Base-by-base conservation (phyloP, 768 basidiomycete species). In the Pholiota conissans region DNA sequence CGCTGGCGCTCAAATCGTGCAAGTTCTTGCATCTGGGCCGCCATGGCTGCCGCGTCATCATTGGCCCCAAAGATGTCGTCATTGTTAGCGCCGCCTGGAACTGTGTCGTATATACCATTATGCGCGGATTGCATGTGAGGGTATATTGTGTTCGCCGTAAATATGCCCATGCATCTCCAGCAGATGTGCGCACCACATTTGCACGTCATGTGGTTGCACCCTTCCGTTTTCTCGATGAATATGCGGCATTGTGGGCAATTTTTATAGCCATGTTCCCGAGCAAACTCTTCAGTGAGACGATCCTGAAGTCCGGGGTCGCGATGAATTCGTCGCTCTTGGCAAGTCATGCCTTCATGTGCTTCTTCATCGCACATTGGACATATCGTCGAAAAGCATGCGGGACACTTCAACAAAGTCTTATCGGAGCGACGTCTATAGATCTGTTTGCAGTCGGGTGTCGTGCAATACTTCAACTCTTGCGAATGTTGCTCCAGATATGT, bases 391-490 rank as follows among this genome's bases (percentile, higher is more conserved):
- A 82, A 78, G 64, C 84, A 86, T 9, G 82, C 80, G 6, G 82
- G 82, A 56, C 84, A 84, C 52, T 79, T 72, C 62, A 81, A 63
- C 45, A 67, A 57, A 39, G 67, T 57, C 30, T 64, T 52, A 24
- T 53, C 34, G 9, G 61, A 54, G 27, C 69, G 67, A 45, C 66
- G 66, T 48, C 78, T 73, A 69, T 91, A 91, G 3, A 90, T 79
- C 61, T 88, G 85, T 5, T 73, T 75, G 66, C 90, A 91, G 65
- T 89, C 88, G 0, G 90, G 84, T 0, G 87, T 90, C 1, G 83
- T 84, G 70, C 90, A 91, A 59, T 85, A 84, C 53, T 80, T 79
- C 66, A 84, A 84, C 42, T 84, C 82, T 34, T 76, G 72, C 0
- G 84, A 76, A 49, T 83, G 81, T 30, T 78, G 67, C 39, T 84